phyloP scores from a whole-genome alignment of 345 rosid genomes.

The Populus davidiana region DNA sequence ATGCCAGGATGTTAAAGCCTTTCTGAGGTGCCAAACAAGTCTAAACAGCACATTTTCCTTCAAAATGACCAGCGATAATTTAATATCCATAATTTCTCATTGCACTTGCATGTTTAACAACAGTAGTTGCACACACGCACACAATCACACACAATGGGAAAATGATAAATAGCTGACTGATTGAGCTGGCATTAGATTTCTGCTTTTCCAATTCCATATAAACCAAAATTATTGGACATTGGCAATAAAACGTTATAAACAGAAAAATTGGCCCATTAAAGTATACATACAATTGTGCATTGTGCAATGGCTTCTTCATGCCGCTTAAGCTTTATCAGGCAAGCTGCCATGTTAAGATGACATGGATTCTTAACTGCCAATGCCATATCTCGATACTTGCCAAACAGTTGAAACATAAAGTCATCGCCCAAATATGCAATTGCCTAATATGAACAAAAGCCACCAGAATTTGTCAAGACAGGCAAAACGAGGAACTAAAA shows the following conservation, averaged over 20 bases:
- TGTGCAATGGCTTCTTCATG: constrained; percentile 83
- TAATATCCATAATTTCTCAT: background rate
- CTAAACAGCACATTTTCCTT: background rate
- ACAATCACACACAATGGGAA: background rate
- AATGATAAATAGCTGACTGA: too few relatives aligned
- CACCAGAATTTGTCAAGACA: constrained; percentile 22
- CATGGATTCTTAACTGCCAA: constrained; percentile 97
- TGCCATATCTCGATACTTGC: constrained; percentile 95
- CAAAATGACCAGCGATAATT: background rate
- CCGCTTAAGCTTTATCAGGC: constrained; percentile 77
- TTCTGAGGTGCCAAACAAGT: background rate
- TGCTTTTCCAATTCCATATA: background rate
- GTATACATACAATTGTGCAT: constrained; percentile 62
- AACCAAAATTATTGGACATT: background rate
- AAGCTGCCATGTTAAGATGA: constrained; percentile 90
- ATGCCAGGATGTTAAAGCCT: background rate
- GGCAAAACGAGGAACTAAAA: background rate
- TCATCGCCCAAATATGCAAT: constrained; percentile 93
- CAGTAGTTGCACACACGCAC: background rate
- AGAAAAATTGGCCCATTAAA: background rate
- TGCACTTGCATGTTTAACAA: background rate
- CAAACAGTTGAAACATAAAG: constrained; percentile 95
- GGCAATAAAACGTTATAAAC: background rate
- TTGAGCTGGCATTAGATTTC: background rate
- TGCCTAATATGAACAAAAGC: constrained; percentile 46